phyloP scores from a whole-genome alignment of 768 basidiomycete species.

The Gloeostereum incarnatum region DNA sequence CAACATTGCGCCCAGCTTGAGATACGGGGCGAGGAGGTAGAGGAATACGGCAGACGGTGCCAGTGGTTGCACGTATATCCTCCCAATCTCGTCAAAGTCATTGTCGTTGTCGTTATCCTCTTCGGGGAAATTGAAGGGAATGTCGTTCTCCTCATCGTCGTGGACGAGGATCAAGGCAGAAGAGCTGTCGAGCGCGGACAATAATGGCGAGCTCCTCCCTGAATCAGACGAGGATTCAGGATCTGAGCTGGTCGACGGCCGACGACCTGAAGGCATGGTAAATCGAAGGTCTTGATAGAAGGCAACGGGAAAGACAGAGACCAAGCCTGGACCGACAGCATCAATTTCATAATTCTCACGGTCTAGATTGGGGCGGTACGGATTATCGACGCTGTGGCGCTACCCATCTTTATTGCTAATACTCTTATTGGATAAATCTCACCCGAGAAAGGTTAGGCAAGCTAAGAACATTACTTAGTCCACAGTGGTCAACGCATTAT shows the following conservation, averaged over 20 bases:
- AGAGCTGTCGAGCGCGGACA: conserved; percentile 26
- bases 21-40: conserved; percentile 59
- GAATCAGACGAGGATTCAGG: conserved; percentile 9
- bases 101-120: conserved; percentile 37
- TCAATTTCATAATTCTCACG: too few species aligned
- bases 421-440: too few species aligned
- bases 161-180: conserved; percentile 59
- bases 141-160: conserved; percentile 30
- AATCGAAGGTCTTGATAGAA: too few species aligned
- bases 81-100: conserved; percentile 29
- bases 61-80: conserved; percentile 41
- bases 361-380: too few species aligned
- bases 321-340: too few species aligned
- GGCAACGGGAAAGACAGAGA: too few species aligned
- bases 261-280: too few species aligned
- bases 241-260: conserved; percentile 9
- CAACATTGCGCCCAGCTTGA: conserved; percentile 63
- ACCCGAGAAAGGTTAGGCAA: too few species aligned
- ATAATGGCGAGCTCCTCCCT: conserved; percentile 12
- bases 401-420: too few species aligned
- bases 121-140: conserved; percentile 27
- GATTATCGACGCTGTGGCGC: too few species aligned
- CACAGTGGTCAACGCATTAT: too few species aligned
- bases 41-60: conserved; percentile 50
- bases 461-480: too few species aligned